Conservation (phyloP, 805 yeast genomes). For the Candida loeiensis region DNA sequence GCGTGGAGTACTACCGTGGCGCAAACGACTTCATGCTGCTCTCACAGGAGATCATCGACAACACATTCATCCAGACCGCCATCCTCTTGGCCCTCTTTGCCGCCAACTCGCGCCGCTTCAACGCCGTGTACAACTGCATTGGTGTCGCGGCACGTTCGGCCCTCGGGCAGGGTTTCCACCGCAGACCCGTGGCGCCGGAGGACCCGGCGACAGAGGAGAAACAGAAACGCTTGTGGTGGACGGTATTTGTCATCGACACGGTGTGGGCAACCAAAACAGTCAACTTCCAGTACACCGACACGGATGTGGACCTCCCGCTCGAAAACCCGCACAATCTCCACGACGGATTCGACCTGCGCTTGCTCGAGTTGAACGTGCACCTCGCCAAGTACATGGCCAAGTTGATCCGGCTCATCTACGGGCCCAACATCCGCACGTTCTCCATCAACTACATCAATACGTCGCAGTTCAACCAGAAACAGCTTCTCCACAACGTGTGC, state of each 20-base stretch:
- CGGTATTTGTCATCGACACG: constrained; percentile 37
- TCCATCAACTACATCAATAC: constrained; percentile 40
- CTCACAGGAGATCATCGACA: constrained; percentile 27
- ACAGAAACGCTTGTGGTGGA: constrained; percentile 41
- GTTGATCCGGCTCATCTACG: constrained; percentile 33
- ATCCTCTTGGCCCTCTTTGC: constrained; percentile 34
- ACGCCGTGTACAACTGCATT: constrained; percentile 36
- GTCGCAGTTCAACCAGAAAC: constrained; percentile 35
- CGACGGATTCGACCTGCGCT: constrained; percentile 28
- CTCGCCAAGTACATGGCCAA: constrained; percentile 37
- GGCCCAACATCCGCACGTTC: constrained; percentile 39
- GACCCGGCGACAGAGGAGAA: constrained; percentile 27
- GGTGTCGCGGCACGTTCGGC: constrained; percentile 40
- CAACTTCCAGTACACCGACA: constrained; percentile 40
- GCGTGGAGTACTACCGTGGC: constrained; percentile 29
- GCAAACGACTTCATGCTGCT: constrained; percentile 33
- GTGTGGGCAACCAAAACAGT: constrained; percentile 40
- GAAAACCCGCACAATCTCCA: constrained; percentile 28
- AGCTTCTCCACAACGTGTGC: constrained; percentile 30
- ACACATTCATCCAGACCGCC: constrained; percentile 35
- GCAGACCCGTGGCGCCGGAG: constrained; percentile 13
- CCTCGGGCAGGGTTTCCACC: constrained; percentile 36
- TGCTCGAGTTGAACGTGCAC: constrained; percentile 37
- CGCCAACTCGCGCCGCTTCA: constrained; percentile 34
- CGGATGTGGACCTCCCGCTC: constrained; percentile 40